Conservation (phyloP, 306 rosid genomes). For the Cercis canadensis region DNA sequence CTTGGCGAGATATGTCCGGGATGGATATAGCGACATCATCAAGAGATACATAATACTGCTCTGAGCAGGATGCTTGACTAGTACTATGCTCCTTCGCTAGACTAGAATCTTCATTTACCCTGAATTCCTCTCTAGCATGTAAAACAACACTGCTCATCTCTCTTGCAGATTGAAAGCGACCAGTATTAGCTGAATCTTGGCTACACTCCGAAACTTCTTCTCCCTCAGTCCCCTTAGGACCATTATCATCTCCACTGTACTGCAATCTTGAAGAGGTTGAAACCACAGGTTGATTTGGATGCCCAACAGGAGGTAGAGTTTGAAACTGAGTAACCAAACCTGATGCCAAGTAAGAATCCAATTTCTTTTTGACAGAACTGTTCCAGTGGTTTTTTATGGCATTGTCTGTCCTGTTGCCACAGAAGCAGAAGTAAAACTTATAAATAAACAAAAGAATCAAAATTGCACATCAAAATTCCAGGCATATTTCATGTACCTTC, state of each 20-base stretch:
- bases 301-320: constrained; percentile 61
- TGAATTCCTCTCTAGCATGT: constrained; percentile 58
- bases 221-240: constrained; percentile 63
- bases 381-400: constrained; percentile 99
- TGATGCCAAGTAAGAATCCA: constrained; percentile 94
- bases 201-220: constrained; percentile 90
- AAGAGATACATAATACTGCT: constrained; percentile 67
- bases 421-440: constrained; percentile 36
- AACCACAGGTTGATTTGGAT: constrained; percentile 55
- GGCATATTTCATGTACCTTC: constrained; percentile 63
- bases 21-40: constrained; percentile 64
- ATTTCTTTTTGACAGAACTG: constrained; percentile 97
- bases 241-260: constrained; percentile 70
- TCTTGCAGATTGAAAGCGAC: constrained; percentile 44
- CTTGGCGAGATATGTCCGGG: constrained; percentile 62
- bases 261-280: constrained; percentile 75
- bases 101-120: constrained; percentile 53
- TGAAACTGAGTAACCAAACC: constrained; percentile 81
- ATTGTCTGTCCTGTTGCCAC: constrained; percentile 96
- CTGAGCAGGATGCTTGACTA: constrained; percentile 72
- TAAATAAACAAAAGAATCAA: constrained; percentile 18
- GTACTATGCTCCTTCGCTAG: constrained; percentile 57
- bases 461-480: constrained; percentile 20
- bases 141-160: constrained; percentile 58
- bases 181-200: constrained; percentile 75